Conservation (phyloP, 1,284 basidiomycete genomes). For the Hortiboletus rubellus region DNA sequence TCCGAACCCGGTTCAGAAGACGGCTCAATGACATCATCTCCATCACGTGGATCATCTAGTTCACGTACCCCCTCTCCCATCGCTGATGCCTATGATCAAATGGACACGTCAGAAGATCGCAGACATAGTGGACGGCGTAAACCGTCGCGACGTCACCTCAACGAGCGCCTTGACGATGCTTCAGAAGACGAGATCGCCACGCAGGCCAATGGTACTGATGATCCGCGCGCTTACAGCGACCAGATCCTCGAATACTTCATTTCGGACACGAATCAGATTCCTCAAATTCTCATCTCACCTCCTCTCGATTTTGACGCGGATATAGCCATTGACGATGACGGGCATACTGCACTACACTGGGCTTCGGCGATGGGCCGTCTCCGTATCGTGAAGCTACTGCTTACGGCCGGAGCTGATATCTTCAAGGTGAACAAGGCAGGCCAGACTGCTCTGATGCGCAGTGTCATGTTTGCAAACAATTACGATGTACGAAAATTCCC, state of each 20-base stretch:
- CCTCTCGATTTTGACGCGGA: conserved; percentile 95
- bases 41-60: conserved; percentile 81
- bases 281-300: conserved; percentile 84
- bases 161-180: conserved; percentile 41
- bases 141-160: conserved; percentile 40
- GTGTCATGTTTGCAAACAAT: conserved; percentile 99
- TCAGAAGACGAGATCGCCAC: conserved; percentile 44
- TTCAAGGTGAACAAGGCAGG: conserved; percentile 97
- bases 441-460: conserved; percentile 97
- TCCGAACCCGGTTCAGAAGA: conserved; percentile 73
- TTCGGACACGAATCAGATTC: conserved; percentile 94
- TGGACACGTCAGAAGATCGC: conserved; percentile 43
- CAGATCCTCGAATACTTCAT: conserved; percentile 99
- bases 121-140: conserved; percentile 41
- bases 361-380: conserved; percentile 99
- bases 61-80: conserved; percentile 91
- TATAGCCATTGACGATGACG: conserved; percentile 97
- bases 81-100: conserved; percentile 47
- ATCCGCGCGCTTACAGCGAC: conserved; percentile 79
- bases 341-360: conserved; percentile 98
- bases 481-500: conserved; percentile 99
- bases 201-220: conserved; percentile 42
- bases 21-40: conserved; percentile 82
- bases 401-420: conserved; percentile 94
- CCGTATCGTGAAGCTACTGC: conserved; percentile 92